These are phyloP conservation scores for Dillenia turbinata DNA, from an alignment of 164 flowering plant genomes.

Conservation along the genomic window DNA sequence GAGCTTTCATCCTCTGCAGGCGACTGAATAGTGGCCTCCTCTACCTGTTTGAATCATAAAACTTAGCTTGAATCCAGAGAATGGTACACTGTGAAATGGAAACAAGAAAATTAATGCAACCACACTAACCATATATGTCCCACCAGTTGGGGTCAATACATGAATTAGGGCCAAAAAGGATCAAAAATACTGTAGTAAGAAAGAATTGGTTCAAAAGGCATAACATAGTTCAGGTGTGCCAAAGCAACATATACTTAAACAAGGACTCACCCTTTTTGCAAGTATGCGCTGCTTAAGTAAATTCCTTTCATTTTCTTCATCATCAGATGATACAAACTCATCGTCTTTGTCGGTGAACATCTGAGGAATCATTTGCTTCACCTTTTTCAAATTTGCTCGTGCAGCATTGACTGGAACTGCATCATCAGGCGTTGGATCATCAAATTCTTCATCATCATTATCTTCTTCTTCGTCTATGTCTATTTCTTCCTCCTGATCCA, in stretches of 20 bases:
- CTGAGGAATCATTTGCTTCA: conserved; percentile 68
- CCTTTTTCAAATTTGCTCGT: conserved; percentile 39
- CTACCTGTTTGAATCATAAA: conserved; percentile 39
- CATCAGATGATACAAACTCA: conserved; percentile 68
- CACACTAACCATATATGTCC: no score
- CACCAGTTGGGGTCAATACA: no score
- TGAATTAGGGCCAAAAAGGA: background rate
- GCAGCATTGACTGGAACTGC: conserved; percentile 19
- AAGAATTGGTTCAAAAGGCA: background rate
- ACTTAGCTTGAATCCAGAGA: background rate
- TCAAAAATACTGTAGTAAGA: background rate
- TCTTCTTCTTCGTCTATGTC: conserved; percentile 29
- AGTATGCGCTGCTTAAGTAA: conserved; percentile 37
- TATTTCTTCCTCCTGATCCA: conserved; percentile 28
- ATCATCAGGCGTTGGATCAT: conserved; percentile 32
- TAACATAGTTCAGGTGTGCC: background rate
- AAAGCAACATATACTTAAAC: background rate
- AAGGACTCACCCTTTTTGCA: conserved; percentile 58
- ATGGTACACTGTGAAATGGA: background rate
- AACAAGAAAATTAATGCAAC: no score
- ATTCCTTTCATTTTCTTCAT: conserved; percentile 63
- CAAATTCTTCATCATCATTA: conserved; percentile 18
- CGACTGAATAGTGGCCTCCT: conserved; percentile 34
- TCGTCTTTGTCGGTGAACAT: conserved; percentile 77
- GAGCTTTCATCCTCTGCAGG: conserved; percentile 67